Evolutionary conservation across 169 alveolate genomes (phyloP).

Genomic region (Plasmodium gonderi): DNA sequence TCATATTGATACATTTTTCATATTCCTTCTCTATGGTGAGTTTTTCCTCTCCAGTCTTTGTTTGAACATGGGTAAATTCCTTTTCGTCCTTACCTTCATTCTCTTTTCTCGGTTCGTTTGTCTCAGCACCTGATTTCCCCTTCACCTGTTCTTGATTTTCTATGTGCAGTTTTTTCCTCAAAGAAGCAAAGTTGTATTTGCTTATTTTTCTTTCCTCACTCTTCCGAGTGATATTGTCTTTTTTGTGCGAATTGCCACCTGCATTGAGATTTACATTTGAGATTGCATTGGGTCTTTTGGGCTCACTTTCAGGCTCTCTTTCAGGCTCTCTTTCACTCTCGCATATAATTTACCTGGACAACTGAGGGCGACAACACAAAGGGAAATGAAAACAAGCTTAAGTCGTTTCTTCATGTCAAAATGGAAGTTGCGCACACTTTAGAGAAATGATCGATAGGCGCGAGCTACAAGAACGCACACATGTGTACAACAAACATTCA

Average conservation of each 20-base stretch:
- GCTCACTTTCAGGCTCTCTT: no score
- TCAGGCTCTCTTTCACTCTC: background rate
- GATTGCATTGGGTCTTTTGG: no score
- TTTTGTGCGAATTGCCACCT: background rate
- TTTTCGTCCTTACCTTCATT: background rate
- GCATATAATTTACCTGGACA: background rate
- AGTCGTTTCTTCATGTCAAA: background rate
- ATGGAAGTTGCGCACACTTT: background rate
- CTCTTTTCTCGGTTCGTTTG: slow-evolving; percentile 5
- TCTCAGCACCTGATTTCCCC: background rate
- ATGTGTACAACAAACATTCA: no score
- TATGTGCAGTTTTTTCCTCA: background rate
- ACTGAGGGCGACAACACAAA: background rate
- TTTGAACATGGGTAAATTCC: background rate
- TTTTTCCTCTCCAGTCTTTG: background rate
- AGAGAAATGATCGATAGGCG: no score
- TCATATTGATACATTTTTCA: slow-evolving; percentile 29
- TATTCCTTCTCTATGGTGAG: slow-evolving; percentile 12
- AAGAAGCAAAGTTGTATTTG: background rate
- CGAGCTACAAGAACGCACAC: no score
- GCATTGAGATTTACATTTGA: no score
- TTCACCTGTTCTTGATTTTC: background rate
- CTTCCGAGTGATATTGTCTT: background rate
- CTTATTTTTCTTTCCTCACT: slow-evolving; percentile 14
- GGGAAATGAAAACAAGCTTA: background rate